Base-by-base conservation (phyloP, 208 protist genomes). In the Trypanosoma platydactyli region DNA sequence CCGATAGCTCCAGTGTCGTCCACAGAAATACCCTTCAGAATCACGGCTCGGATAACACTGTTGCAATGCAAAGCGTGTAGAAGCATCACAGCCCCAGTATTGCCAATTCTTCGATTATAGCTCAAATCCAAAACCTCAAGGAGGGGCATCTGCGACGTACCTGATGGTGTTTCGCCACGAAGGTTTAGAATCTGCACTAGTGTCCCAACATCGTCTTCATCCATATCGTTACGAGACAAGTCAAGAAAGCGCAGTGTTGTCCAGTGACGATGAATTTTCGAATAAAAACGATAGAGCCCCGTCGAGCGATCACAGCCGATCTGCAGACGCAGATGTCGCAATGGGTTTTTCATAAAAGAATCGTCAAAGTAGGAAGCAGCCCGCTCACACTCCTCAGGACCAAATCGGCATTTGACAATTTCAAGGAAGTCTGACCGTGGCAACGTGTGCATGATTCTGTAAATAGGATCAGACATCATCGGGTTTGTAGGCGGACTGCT, bases 51-150 rank as follows among this genome's bases (percentile, higher is more conserved):
- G 46, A 96, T 82, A 13, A 59, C 68, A 40, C 33, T 40, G 56
- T 83, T 84, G 2, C 59, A 52, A 51, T 45, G 67, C 51, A 88
- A 44, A 2, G 72, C 59, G 12, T 55, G 15, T 54, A 94, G 65
- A 9, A 92, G 63, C 55, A 86, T 68, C n/a, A 86, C 12, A 5
- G 75, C 85, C 5, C 87, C 90, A 25, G 45, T 56, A 69, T 96
- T 92, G 30, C 87, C 85, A 5, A 96, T 64, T 18, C 64, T 56
- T 12, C 71, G 58, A 72, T 96, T 96, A 65, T 92, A 96, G 63
- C 90, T 96, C n/a, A 96, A 70, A 61, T 94, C 85, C 33, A 96
- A 57, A 40, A 94, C 56, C 65, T 93, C 81, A 44, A 96, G 63
- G n/a, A 54, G 61, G 5, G 76, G 58, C 15, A n/a, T 46, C 33